Percentiles rank a stretch among this genome's conserved stretches.
phyloP scores from a whole-genome alignment of 129 eudicot species.

The Pulicaria dysenterica region DNA sequence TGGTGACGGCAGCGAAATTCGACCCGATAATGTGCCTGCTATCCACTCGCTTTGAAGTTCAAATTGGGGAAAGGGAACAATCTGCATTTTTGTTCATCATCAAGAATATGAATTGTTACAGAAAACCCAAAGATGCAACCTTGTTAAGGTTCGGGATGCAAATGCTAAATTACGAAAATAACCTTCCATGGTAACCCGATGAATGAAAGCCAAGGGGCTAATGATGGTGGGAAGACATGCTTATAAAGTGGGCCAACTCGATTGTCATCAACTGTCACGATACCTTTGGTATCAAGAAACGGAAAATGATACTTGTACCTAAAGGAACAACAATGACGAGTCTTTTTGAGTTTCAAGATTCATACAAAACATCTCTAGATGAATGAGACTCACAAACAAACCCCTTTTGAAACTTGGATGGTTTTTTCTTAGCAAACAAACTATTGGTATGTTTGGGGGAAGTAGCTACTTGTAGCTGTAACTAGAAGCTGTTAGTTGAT shows the following conservation, averaged over 20 bases:
- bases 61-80: slow-evolving; percentile 68
- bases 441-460: too few species aligned
- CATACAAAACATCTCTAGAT: neutral
- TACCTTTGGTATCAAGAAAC: slow-evolving; percentile 65
- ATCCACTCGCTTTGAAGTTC: slow-evolving; percentile 90
- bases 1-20: slow-evolving; percentile 55
- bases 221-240: slow-evolving; percentile 85
- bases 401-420: too few species aligned
- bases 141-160: neutral
- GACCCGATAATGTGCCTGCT: slow-evolving; percentile 80
- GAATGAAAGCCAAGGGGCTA: slow-evolving; percentile 90
- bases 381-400: neutral
- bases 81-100: slow-evolving; percentile 40
- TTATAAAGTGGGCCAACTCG: slow-evolving; percentile 89
- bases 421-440: too few species aligned
- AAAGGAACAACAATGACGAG: slow-evolving; percentile 2
- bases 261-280: slow-evolving; percentile 79
- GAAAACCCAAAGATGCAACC: neutral
- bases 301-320: slow-evolving; percentile 95
- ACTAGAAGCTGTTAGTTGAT: too few species aligned
- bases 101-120: neutral
- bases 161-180: slow-evolving; percentile 4
- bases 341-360: too few species aligned
- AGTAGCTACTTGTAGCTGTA: too few species aligned
- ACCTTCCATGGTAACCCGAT: slow-evolving; percentile 90